Conservation (phyloP, 495 filamentous ascomycete species). For the Penicillium antarcticum region DNA sequence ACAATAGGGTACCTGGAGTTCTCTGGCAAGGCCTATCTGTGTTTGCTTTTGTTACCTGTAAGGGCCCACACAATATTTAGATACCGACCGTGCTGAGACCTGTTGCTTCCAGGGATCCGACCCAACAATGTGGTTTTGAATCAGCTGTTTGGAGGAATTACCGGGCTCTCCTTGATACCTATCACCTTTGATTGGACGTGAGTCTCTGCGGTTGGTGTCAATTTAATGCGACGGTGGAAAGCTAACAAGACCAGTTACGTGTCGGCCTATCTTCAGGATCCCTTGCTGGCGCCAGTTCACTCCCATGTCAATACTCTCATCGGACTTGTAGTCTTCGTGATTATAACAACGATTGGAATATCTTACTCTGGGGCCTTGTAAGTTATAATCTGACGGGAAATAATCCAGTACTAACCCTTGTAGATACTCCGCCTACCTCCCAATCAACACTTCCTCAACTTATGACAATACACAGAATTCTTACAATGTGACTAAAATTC, state of each 20-base stretch:
- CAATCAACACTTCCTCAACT: constrained; percentile 56
- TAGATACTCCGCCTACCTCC: constrained; percentile 45
- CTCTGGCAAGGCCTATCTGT: constrained; percentile 55
- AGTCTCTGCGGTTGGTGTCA: background rate
- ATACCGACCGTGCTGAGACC: background rate
- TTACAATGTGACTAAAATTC: constrained; percentile 54
- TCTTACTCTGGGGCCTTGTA: constrained; percentile 58
- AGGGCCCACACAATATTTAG: background rate
- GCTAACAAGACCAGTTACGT: constrained; percentile 32
- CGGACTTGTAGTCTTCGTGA: constrained; percentile 55
- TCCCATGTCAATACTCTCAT: constrained; percentile 57
- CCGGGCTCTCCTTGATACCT: constrained; percentile 55
- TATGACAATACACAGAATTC: constrained; percentile 57
- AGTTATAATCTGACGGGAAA: background rate
- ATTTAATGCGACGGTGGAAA: background rate
- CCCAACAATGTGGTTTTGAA: constrained; percentile 58
- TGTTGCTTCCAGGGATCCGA: constrained; percentile 31
- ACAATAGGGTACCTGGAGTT: constrained; percentile 50
- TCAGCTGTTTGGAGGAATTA: constrained; percentile 57
- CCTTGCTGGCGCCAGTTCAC: constrained; percentile 56
- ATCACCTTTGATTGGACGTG: constrained; percentile 65
- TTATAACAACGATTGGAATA: constrained; percentile 44
- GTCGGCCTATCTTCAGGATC: constrained; percentile 54
- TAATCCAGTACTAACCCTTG: background rate
- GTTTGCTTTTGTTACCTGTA: constrained; percentile 59